phyloP scores from a whole-genome alignment of 768 basidiomycete genomes.

The Mycena epipterygia region DNA sequence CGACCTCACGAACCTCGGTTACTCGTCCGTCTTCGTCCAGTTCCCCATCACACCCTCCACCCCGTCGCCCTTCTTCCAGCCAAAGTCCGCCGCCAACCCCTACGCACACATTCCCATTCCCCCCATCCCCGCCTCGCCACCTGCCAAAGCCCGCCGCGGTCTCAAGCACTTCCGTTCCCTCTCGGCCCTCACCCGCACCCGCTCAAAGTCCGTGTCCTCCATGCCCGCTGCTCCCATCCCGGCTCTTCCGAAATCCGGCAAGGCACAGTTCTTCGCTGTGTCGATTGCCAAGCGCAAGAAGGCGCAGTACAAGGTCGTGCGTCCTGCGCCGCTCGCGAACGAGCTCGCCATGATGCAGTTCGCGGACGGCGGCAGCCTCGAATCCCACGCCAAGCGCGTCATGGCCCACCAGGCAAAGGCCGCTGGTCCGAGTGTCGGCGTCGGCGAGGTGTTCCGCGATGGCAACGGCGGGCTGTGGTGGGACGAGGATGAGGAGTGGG shows the following conservation, averaged over 20 bases:
- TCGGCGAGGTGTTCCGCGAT: conserved; percentile 71
- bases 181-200: conserved; percentile 59
- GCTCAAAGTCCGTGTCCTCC: conserved; percentile 49
- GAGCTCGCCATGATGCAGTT: conserved; percentile 82
- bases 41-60: conserved; percentile 66
- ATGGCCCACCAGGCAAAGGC: conserved; percentile 70
- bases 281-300: conserved; percentile 65
- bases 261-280: conserved; percentile 43
- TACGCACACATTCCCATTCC: conserved; percentile 40
- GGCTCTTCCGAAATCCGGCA: conserved; percentile 37
- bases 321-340: conserved; percentile 66
- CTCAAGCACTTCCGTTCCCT: conserved; percentile 67
- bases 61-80: conserved; percentile 38
- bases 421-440: conserved; percentile 46
- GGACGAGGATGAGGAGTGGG: conserved; percentile 80
- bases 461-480: conserved; percentile 75
- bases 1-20: conserved; percentile 73
- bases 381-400: conserved; percentile 65
- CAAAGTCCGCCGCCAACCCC: conserved; percentile 41
- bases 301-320: conserved; percentile 59
- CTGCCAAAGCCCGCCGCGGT: conserved; percentile 40
- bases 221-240: conserved; percentile 19
- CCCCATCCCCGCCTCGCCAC: conserved; percentile 35
- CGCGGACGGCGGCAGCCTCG: conserved; percentile 71
- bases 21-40: conserved; percentile 75